Percentiles rank a stretch among this genome's conserved stretches.
Evolutionary conservation across 306 rosid genomes (phyloP).

Genomic region (Prunus mongolica): DNA sequence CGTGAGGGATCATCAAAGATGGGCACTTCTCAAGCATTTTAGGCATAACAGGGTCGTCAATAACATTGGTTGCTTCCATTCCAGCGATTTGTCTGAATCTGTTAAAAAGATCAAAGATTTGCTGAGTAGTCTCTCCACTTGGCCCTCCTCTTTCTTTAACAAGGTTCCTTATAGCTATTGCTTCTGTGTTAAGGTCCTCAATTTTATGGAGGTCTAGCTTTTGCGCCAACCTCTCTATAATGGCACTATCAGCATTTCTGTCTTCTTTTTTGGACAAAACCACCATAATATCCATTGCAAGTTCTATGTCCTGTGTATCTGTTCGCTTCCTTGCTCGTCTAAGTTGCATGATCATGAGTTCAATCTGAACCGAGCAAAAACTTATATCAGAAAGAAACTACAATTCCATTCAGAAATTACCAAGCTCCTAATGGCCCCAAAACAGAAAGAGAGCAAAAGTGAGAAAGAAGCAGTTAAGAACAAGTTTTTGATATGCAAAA

Average conservation of each 20-base stretch:
- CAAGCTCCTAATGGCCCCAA: background rate
- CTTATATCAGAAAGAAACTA: background rate
- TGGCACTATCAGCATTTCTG: constrained; percentile 59
- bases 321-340: constrained; percentile 61
- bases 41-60: constrained; percentile 44
- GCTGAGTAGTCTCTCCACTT: constrained; percentile 36
- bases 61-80: constrained; percentile 49
- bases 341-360: constrained; percentile 62
- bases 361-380: constrained; percentile 44
- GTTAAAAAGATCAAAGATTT: constrained; percentile 57
- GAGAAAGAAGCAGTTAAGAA: background rate
- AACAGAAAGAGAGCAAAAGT: background rate
- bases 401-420: background rate
- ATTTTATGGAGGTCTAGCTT: constrained; percentile 51
- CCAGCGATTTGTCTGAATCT: constrained; percentile 58
- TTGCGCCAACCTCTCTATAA: constrained; percentile 59
- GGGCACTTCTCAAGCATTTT: constrained; percentile 45
- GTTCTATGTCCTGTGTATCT: constrained; percentile 75
- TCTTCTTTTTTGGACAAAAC: constrained; percentile 48
- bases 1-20: constrained; percentile 75
- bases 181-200: constrained; percentile 61
- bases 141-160: constrained; percentile 52
- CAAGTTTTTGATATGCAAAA: background rate
- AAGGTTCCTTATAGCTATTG: constrained; percentile 47
- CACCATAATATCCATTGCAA: constrained; percentile 80